Percentiles rank a stretch among this genome's conserved stretches.
These are phyloP conservation scores for Uncinocarpus reesii DNA, from an alignment of 2,329 filamentous ascomycete species.

Conservation along the genomic window DNA sequence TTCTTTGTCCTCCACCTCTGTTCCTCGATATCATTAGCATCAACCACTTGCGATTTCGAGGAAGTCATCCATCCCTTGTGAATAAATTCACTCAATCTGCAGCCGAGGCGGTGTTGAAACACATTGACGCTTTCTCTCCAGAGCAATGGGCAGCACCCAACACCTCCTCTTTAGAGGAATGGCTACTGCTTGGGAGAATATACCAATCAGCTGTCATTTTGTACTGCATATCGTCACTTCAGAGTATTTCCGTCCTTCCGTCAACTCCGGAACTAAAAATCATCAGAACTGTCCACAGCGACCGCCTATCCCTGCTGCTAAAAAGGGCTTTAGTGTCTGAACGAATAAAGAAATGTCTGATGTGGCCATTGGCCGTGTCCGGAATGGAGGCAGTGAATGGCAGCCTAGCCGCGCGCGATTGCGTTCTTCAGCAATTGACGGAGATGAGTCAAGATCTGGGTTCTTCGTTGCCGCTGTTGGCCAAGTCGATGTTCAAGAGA, in stretches of 20 bases:
- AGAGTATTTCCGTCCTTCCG: slow-evolving; percentile 2
- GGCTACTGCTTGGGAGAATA: neutral
- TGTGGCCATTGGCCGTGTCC: slow-evolving; percentile 3
- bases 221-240: slow-evolving; percentile 1
- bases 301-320: neutral
- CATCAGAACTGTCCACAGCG: neutral
- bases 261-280: neutral
- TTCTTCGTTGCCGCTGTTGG: neutral
- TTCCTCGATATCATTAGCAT: slow-evolving; percentile 6
- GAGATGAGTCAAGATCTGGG: slow-evolving; percentile 3
- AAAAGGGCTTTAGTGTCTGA: neutral
- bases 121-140: slow-evolving; percentile 2
- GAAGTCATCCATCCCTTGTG: neutral
- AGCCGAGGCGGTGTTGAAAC: neutral
- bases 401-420: neutral
- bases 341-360: neutral
- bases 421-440: neutral
- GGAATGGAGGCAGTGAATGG: slow-evolving; percentile 4
- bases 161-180: neutral
- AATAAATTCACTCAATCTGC: neutral
- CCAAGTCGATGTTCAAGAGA: neutral
- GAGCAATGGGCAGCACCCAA: neutral
- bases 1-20: slow-evolving; percentile 1
- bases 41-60: slow-evolving; percentile 2
- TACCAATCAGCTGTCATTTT: neutral